Base-by-base conservation (phyloP, 2,329 filamentous ascomycete species). In the Rachicladosporium sp. region DNA sequence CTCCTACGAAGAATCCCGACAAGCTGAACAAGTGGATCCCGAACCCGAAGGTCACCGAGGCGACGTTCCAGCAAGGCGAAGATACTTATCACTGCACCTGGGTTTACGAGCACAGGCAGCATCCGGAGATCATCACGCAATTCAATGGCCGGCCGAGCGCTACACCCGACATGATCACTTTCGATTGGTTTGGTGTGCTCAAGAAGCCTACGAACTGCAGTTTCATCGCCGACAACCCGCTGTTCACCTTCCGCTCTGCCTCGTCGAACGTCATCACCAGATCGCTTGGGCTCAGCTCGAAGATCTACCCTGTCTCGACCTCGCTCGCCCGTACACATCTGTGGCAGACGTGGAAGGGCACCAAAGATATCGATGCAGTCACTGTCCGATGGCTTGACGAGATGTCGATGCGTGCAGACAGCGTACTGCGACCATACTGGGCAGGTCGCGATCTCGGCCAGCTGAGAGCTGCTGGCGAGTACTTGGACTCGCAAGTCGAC, bases 21-120 rank as follows among this genome's bases (percentile, higher is more conserved):
- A 70, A 69, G 51, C 59, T 67, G 41, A 67, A 74, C 35, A 61
- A 65, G 36, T 74, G 70, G 69, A 73, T 74, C 38, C 70, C 71
- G 6, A 41, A 70, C 44, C 65, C 70, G 12, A 68, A 70, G 37
- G 68, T 73, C 2, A 71, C 66, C 3, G 66, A 72, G 51, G 71
- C 70, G 4, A 72, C 66, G 0, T 73, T 73, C 42, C 66, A 72
- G 3, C 65, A 73, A 43, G 68, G 64, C 6, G 55, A 67, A 6
- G 66, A 73, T 45, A 65, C 71, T 2, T 74, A 69, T 43, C 66
- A 73, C 49, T 66, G 66, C 40, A 63, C 62, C 2, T 63, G 60
- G 60, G 46, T 59, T 2, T 63, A 62, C 37, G 58, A 63, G 35
- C 60, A 63, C 46, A 60, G 61, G 36, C 62, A 57, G 10, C 60